Evolutionary conservation across 768 basidiomycete species (phyloP).

Genomic region (Gelatoporia subvermispora): DNA sequence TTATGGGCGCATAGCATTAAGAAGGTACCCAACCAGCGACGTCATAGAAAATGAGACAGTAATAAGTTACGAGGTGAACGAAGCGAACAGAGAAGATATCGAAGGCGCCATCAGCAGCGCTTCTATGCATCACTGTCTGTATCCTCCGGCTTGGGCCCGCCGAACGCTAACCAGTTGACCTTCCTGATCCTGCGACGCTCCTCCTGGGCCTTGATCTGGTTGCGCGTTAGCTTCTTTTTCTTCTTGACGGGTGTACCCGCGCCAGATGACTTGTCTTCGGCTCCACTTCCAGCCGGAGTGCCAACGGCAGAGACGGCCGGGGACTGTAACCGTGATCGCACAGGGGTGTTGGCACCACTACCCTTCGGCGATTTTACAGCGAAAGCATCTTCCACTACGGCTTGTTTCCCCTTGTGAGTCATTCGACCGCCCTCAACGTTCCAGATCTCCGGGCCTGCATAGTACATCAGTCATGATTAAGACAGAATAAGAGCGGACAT

Average conservation of each 20-base stretch:
- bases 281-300: constrained; percentile 79
- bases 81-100: neutral
- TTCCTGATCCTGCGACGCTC: constrained; percentile 79
- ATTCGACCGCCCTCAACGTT: constrained; percentile 82
- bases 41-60: too few species aligned
- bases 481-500: constrained; percentile 28
- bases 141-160: constrained; percentile 80
- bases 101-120: neutral
- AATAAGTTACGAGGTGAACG: too few species aligned
- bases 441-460: constrained; percentile 83
- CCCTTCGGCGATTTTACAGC: constrained; percentile 62
- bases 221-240: constrained; percentile 91
- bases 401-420: constrained; percentile 83
- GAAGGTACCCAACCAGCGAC: too few species aligned
- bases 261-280: constrained; percentile 47
- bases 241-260: constrained; percentile 48
- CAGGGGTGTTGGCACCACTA: constrained; percentile 68
- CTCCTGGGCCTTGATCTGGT: constrained; percentile 85
- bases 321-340: constrained; percentile 62
- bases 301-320: constrained; percentile 64
- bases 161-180: constrained; percentile 76
- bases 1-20: too few species aligned
- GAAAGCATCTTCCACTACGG: constrained; percentile 82
- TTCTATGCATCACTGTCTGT: constrained; percentile 46
- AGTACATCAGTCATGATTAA: neutral